These are phyloP conservation scores for Pichia sp. DNA, from an alignment of 1,139 yeast genomes.

Conservation along the genomic window DNA sequence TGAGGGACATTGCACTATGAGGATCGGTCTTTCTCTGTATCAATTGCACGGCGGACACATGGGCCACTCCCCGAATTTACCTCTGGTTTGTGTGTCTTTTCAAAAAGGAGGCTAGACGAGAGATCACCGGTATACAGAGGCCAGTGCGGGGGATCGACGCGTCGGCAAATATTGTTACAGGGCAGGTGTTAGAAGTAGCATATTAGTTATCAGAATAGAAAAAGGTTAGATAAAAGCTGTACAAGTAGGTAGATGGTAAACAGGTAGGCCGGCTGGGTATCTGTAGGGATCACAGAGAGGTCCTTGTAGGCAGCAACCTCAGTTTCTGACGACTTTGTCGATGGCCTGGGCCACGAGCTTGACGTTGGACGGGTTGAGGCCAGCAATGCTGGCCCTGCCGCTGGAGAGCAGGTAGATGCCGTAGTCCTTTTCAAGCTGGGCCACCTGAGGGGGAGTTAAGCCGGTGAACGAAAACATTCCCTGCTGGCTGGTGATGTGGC, in stretches of 20 bases:
- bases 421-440: constrained; percentile 69
- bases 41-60: not conserved
- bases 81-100: too few relatives aligned
- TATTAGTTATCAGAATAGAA: too few relatives aligned
- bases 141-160: not conserved
- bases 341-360: constrained; percentile 76
- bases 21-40: not conserved
- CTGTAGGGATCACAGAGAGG: not conserved
- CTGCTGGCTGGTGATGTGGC: constrained; percentile 83
- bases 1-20: not conserved
- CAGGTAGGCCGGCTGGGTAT: not conserved
- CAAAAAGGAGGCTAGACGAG: too few relatives aligned
- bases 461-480: constrained; percentile 99
- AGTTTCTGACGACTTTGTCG: constrained; percentile 60
- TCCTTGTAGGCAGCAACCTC: not conserved
- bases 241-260: not conserved
- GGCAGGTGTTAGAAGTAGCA: too few relatives aligned
- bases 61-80: not conserved
- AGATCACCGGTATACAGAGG: too few relatives aligned
- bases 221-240: too few relatives aligned
- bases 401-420: constrained; percentile 74
- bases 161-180: not conserved
- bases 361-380: constrained; percentile 78
- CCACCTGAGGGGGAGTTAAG: constrained; percentile 72
- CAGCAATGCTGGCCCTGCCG: constrained; percentile 94